Evolutionary conservation across 2,329 filamentous ascomycete genomes (phyloP), one percentile per base, ranked within the genome.

Genomic region (Hysterium pulicare): DNA sequence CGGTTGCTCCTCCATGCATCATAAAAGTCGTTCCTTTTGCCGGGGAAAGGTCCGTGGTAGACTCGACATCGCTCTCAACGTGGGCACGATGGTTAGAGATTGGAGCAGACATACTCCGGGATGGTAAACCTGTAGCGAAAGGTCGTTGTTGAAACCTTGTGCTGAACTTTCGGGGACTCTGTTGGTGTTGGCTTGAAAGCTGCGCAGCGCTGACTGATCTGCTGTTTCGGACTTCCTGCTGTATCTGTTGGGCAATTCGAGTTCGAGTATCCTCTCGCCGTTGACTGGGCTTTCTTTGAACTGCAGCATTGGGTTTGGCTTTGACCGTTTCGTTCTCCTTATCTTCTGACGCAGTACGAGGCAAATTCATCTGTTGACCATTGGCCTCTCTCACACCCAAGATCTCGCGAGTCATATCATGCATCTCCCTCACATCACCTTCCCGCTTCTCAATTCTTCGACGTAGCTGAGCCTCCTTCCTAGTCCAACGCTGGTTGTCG

Each of bases 11-110:
- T 33, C 52, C 57, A 33, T 56, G 58, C 33, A 54, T 57, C n/a
- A 53, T 50, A 28, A 58, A 57, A 6, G 56, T 51, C 40, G 58
- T 59, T 1, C 48, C 41, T n/a, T 57, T 58, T 13, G 59, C 59
- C 38, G 66, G 62, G 16, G 64, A 68, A 3, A 69, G 57, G 38
- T 69, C 66, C 0, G 67, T 69, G 3, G 66, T 69, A 15, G 67
- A 69, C 41, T 67, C 64, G 1, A 53, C 55, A 40, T 66, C 61
- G 38, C 58, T 66, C 23, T 61, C 58, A 6, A 53, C 53, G 20
- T 54, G 46, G 2, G 50, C 46, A 42, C 55, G 54, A 37, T 53
- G 44, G 13, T 41, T 43, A 10, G 36, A 32, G 11, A 59, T 41
- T n/a, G 64, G 61, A n/a, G 59, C 61, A 9, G 64, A 65, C 17